Evolutionary conservation across 208 protist genomes (phyloP), one percentile per base, ranked within the genome.

Genomic region (Herpetomonas tarakana): DNA sequence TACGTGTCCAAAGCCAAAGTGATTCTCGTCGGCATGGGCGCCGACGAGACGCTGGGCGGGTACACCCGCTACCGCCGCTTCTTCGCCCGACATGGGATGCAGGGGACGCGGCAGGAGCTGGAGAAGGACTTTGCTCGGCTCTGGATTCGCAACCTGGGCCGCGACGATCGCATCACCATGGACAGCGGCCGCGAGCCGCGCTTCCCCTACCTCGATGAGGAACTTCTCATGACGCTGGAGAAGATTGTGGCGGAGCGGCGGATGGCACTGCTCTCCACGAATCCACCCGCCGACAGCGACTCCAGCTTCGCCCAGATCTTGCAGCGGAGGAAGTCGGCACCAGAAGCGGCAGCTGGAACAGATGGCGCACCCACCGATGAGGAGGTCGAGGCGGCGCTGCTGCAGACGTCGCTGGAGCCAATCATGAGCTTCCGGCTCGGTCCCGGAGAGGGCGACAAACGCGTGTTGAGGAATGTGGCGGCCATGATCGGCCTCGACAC

Each of bases 31-130:
- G 96, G 96, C 19, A 95, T 98, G 71, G 97, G 97, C 0, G 96
- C 97, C 2, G 97, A 99, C 65, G 97, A 98, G 76, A 97, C 94
- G 25, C 83, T 98, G 1, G 97, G 92, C 19, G 97, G 97, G 1
- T 99, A 98, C 76, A 89, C 83, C 2, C 83, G 97, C 35, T 96
- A 98, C 74, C 87, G 92, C 7, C 90, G 81, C 35, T 81, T 86
- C 69, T 94, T 87, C 57, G 62, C 86, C 56, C 76, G 78, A 0
- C 64, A 82, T 26, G 78, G 87, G 50, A 69, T 86, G 57, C 45
- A 38, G 1, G 85, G 82, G 18, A 76, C 95, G 2, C 65, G 65
- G 19, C 44, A 56, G 25, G 95, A 98, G 81, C 75, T 99, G 28
- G 62, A 87, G 57, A 41, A 60, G 11, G 96, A 99, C 67, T 89